Base-by-base conservation (phyloP, 2,329 filamentous ascomycete species). In the Aspergillus quadrilineatus region DNA sequence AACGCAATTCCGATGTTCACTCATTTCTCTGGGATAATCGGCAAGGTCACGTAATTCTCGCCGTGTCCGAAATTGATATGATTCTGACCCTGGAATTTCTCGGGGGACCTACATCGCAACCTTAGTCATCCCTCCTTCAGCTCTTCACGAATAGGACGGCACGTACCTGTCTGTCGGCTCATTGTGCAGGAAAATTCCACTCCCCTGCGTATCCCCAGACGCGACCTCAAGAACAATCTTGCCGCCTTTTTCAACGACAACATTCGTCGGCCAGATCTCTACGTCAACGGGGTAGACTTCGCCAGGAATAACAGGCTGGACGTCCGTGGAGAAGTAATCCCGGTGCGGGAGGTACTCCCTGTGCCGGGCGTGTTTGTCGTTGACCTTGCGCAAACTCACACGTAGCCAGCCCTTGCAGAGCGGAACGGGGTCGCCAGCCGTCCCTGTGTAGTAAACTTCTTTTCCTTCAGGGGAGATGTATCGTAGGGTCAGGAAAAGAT, bases 371-470 rank as follows among this genome's bases (percentile, higher is more conserved):
- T 81, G 75, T 4, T 74, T 56, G 0, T 69, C 61, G 52, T 82
- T 77, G 4, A 75, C 72, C 62, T 80, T 80, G 54, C 81, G 78
- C 53, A 82, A 69, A 37, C 75, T 79, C n/a, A 78, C 76, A 12
- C 81, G 78, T 28, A 82, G 73, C 81, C 80, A 84, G 45, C 81
- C 81, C 66, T 84, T 83, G 49, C 75, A 74, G 6, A 83, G 68
- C 1, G 81, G 81, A 0, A 83, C 76, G 0, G 80, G 79, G 58
- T 84, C 81, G 29, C 81, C 81, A 0, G 79, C 80, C 14, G 81
- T 83, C 42, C 81, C 81, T 4, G 81, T 84, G 64, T 83, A 84
- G 66, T 75, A 77, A 6, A 83, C 73, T 56, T 84, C 81, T 14
- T 79, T 80, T 6, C 80, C 80, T 3, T 68, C 65, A 0, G 80